Base-by-base conservation (phyloP, 306 rosid species). In the Malus sieversii region DNA sequence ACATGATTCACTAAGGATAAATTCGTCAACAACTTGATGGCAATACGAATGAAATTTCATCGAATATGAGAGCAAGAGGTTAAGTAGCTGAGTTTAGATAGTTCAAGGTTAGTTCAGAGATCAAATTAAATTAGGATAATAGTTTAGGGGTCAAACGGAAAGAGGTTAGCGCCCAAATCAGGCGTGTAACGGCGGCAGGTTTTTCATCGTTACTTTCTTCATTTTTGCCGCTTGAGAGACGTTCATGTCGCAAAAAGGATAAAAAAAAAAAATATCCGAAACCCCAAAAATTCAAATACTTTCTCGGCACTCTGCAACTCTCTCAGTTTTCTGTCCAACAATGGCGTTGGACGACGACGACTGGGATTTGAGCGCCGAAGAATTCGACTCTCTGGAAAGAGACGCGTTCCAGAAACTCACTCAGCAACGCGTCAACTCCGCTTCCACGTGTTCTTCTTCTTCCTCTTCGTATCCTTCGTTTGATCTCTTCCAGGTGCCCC, bases 311-410 rank as follows among this genome's bases (percentile, higher is more conserved):
- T 20, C 62, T 25, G 66, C 33, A 25, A 16, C 45, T 32, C 20
- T 61, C 35, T 23, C 35, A 6, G 8, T 38, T 11, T 15, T 29
- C 40, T 70, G 40, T 53, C 35, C 48, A 14, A 58, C 16, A n/a
- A 90, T 86, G 91, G 88, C 85, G 32, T 27, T 80, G 62, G 89
- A 83, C 0, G 97, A 87, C 23, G 86, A 79, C 25, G 90, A 80
- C 45, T 91, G 96, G 97, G 90, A 84, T 44, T 72, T 95, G 63
- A 95, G 92, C 53, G 85, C 86, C 3, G 97, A 90, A 69, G 93
- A 92, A 82, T 82, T 95, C 11, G 98, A 95, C 82, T 85, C 89
- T 27, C 91, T 95, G 40, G 98, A 95, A 86, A 81, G 89, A 81
- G 91, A 95, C 57, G 97, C 98, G 78, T 78, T 87, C 15, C 87